Conservation (phyloP, 2,329 filamentous ascomycete species). For the Chrysoporthe deuterocubensis region DNA sequence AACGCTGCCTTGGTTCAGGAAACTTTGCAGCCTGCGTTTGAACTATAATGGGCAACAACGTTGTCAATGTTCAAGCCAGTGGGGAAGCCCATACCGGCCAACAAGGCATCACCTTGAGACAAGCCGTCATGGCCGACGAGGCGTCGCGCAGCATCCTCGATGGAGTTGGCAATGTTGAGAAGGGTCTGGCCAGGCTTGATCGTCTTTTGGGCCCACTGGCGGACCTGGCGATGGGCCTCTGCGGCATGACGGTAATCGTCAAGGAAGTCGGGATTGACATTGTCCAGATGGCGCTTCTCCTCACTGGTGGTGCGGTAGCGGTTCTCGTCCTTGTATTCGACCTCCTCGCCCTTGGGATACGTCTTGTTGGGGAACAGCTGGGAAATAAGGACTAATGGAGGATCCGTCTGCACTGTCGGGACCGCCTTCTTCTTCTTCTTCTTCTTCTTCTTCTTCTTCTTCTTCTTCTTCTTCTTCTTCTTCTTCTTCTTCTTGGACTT, state of each 20-base stretch:
- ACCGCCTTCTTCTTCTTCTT: slow-evolving; percentile 70
- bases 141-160: slow-evolving; percentile 77
- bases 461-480: slow-evolving; percentile 69
- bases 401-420: slow-evolving; percentile 71
- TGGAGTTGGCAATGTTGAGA: slow-evolving; percentile 80
- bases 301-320: slow-evolving; percentile 78
- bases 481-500: slow-evolving; percentile 74
- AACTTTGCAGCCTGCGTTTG: slow-evolving; percentile 82
- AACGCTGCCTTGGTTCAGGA: slow-evolving; percentile 74
- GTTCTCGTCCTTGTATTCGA: slow-evolving; percentile 78
- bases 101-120: slow-evolving; percentile 75
- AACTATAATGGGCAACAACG: slow-evolving; percentile 81
- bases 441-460: slow-evolving; percentile 81
- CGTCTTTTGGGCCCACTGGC: slow-evolving; percentile 77
- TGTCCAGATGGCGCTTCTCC: slow-evolving; percentile 82
- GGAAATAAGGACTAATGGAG: slow-evolving; percentile 74
- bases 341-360: slow-evolving; percentile 79
- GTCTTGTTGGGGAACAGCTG: slow-evolving; percentile 72
- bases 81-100: slow-evolving; percentile 81
- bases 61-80: slow-evolving; percentile 82
- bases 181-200: slow-evolving; percentile 79
- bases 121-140: slow-evolving; percentile 76
- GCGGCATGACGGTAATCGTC: slow-evolving; percentile 78
- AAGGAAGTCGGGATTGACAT: slow-evolving; percentile 77
- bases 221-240: slow-evolving; percentile 79